Evolutionary conservation across 768 basidiomycete genomes (phyloP), one percentile per base, ranked within the genome.

Genomic region (Megacollybia marginata): DNA sequence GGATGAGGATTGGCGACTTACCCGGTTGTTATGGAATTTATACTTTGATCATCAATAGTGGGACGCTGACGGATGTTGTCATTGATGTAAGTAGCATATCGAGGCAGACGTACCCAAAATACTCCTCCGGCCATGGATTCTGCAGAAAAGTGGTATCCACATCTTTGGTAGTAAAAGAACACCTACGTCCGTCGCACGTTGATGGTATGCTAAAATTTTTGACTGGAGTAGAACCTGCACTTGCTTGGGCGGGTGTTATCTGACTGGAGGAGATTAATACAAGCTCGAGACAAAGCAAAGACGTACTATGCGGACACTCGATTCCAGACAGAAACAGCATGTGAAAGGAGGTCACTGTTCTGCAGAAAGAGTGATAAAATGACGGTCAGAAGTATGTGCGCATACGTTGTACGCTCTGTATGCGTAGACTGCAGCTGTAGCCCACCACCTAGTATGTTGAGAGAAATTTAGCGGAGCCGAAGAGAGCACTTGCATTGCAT

Each of bases 1-100:
- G 35, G 32, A 23, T 10, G 33, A 9, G 8, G 36, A 46, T 46
- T 34, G 43, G 8, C 19, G 15, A 53, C 67, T 44, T 52, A 79
- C 76, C 73, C 75, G 33, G 74, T 78, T 3, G 74, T 76, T 19
- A 78, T 69, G 3, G 76, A 76, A 50, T 78, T 78, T 48, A 78
- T 66, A 8, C 57, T 52, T 33, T 66, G 61, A 48, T 78, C 74
- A 49, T 69, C 65, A 1, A 59, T 46, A 0, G 69, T 70, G 4
- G 76, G 74, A 15, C 74, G 66, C 75, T 77, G 47, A 31, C 34
- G 35, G 18, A 36, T 11, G 42, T 20, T 4, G 33, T 46, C 16
- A 18, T 16, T 34, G 9, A 31, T 32, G 38, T n/a, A n/a, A n/a
- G n/a, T n/a, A n/a, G n/a, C n/a, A 43, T n/a, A 2, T 12, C 1